phyloP scores from a whole-genome alignment of 805 yeast species.

The Wickerhamiella slavikovae region DNA sequence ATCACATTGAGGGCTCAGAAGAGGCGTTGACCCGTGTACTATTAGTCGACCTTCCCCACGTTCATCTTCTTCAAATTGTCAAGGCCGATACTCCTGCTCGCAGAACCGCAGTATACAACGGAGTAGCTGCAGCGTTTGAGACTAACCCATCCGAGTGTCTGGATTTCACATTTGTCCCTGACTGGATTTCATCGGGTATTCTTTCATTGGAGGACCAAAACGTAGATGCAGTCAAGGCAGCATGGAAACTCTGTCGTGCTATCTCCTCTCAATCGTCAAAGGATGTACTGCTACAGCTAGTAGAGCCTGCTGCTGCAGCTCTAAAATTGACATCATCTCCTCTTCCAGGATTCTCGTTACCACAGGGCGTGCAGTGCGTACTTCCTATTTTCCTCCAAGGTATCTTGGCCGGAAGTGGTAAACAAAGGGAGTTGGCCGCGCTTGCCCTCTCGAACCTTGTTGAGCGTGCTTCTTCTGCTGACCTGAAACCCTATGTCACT shows the following conservation, averaged over 20 bases:
- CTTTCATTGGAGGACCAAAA: slow-evolving; percentile 45
- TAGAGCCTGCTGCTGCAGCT: slow-evolving; percentile 62
- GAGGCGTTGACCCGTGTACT: slow-evolving; percentile 37
- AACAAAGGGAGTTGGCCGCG: slow-evolving; percentile 72
- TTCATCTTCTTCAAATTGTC: slow-evolving; percentile 49
- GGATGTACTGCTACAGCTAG: slow-evolving; percentile 54
- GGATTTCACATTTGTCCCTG: slow-evolving; percentile 46
- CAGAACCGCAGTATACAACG: slow-evolving; percentile 28
- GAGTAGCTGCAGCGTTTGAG: slow-evolving; percentile 51
- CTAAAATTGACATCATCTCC: slow-evolving; percentile 43
- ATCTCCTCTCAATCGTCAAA: slow-evolving; percentile 56
- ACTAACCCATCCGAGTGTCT: slow-evolving; percentile 26
- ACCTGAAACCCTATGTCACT: slow-evolving; percentile 71
- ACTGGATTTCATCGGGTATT: slow-evolving; percentile 52
- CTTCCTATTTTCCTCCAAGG: slow-evolving; percentile 89
- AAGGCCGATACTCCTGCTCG: slow-evolving; percentile 52
- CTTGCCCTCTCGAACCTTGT: slow-evolving; percentile 74
- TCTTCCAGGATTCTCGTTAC: slow-evolving; percentile 40
- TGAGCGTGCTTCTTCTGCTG: slow-evolving; percentile 62
- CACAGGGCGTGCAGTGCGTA: slow-evolving; percentile 70
- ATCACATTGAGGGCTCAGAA: slow-evolving; percentile 56
- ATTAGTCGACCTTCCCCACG: slow-evolving; percentile 27
- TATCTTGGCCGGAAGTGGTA: slow-evolving; percentile 75
- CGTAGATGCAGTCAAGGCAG: slow-evolving; percentile 37
- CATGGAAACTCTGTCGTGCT: slow-evolving; percentile 42